Evolutionary conservation across 345 rosid genomes (phyloP).

Genomic region (Euphorbia tirucalli): DNA sequence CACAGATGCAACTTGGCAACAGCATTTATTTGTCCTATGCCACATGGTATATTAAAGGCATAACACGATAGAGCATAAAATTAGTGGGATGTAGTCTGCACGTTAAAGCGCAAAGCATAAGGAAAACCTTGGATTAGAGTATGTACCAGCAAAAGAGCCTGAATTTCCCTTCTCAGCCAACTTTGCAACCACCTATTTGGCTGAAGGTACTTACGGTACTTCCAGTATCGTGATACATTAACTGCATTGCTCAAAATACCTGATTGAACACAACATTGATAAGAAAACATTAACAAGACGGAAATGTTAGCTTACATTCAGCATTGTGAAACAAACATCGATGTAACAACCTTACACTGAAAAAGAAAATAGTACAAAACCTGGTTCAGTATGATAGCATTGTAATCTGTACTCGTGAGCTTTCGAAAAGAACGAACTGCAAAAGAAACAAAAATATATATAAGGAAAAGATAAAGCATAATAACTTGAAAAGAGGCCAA

Average conservation of each 20-base stretch:
- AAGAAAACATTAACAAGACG: constrained; percentile 16
- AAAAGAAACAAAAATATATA: neutral
- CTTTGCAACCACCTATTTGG: constrained; percentile 55
- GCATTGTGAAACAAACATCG: constrained; percentile 5
- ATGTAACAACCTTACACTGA: constrained; percentile 14
- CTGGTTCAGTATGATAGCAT: constrained; percentile 68
- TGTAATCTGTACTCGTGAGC: constrained; percentile 69
- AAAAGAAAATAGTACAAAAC: constrained; percentile 36
- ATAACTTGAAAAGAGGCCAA: constrained; percentile 1
- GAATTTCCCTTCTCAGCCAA: constrained; percentile 86
- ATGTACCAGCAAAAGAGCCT: constrained; percentile 76
- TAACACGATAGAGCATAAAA: neutral
- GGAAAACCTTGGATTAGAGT: neutral
- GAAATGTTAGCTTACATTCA: neutral
- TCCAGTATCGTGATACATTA: constrained; percentile 62
- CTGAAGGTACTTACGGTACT: constrained; percentile 54
- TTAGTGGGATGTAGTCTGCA: neutral
- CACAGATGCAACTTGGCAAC: too few species aligned
- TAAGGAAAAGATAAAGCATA: constrained; percentile 3
- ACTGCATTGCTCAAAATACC: constrained; percentile 52
- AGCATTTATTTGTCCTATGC: neutral
- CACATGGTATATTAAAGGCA: neutral
- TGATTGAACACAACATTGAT: constrained; percentile 36
- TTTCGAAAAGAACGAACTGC: constrained; percentile 66
- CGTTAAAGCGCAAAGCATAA: neutral